phyloP scores from a whole-genome alignment of 2,329 filamentous ascomycete genomes.

The Scleromitrula shiraiana region DNA sequence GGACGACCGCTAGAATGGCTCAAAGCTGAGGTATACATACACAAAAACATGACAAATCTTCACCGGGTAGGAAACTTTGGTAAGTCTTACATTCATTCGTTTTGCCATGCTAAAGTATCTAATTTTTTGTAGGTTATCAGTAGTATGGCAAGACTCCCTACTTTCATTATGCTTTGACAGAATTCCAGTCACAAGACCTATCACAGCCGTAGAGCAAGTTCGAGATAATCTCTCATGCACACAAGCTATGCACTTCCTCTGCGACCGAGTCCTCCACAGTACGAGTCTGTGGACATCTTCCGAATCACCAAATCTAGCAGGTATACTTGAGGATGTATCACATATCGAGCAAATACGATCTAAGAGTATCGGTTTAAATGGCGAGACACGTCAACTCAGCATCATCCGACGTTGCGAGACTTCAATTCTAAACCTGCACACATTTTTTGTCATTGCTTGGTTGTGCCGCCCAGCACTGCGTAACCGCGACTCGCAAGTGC shows the following conservation, averaged over 20 bases:
- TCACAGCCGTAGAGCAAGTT: conserved; percentile 25
- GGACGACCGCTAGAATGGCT: conserved; percentile 53
- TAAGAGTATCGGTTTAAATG: not conserved
- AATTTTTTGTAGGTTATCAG: not conserved
- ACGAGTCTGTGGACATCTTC: not conserved
- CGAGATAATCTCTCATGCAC: not conserved
- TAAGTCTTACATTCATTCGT: not conserved
- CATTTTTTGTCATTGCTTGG: not conserved
- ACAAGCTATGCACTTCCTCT: not conserved
- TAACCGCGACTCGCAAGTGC: not conserved
- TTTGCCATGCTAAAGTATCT: not conserved
- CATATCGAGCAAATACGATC: not conserved
- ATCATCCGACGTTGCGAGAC: not conserved
- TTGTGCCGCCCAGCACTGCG: not conserved
- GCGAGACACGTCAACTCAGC: not conserved
- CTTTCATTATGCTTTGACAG: not conserved
- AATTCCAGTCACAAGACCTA: conserved; percentile 24
- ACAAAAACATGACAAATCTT: not conserved
- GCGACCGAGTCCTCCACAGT: not conserved
- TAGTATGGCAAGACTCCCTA: conserved; percentile 2
- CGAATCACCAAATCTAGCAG: not conserved
- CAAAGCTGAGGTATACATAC: conserved; percentile 52
- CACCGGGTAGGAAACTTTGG: conserved; percentile 11
- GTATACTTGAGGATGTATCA: not conserved
- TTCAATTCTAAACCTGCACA: not conserved